Evolutionary conservation across 495 filamentous ascomycete species (phyloP), one percentile per base, ranked within the genome.

Genomic region (Penicilliopsis zonata): DNA sequence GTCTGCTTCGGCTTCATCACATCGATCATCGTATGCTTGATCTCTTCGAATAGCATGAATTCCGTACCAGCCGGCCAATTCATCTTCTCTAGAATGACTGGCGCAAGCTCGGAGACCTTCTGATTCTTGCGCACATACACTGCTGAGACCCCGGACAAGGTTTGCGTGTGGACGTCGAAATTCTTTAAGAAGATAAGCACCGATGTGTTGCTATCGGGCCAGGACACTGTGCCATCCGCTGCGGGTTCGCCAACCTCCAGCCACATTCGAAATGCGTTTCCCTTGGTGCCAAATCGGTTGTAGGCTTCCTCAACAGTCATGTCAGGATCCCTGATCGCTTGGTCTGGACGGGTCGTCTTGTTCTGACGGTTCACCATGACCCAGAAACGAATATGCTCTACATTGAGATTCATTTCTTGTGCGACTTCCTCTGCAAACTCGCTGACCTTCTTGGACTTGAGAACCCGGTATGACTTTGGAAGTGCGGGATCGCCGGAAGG

Each of bases 301-400:
- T 72, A 74, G 35, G 81, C 80, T 27, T 92, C 82, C 46, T 94
- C 88, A 10, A 95, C 62, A 4, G 79, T 83, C 56, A 84, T 80
- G n/a, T 76, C 66, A 2, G 70, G 58, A 35, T 90, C 82, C 37
- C 67, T 67, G 30, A 96, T 71, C 3, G 86, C 82, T 29, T 81
- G 74, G 49, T 99, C 90, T 1, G 92, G 90, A 16, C 90, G 72
- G 26, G 80, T 78, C 0, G 90, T 96, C 60, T 94, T 94, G 50
- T 99, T 99, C 47, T 99, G 90, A 7, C 90, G 82, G 46, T 94
- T 95, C 0, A 99, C 92, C 85, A 99, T 94, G 23, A 82, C 75
- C 92, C 90, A 96, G 27, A 94, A 68, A 18, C 90, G 75, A 13
- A 96, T 54, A 19, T 68, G 66, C 25, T 70, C 69, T 3, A 75